Percentiles rank a stretch among this genome's conserved stretches.
Evolutionary conservation across 306 rosid genomes (phyloP).

Genomic region (Alnus glutinosa): DNA sequence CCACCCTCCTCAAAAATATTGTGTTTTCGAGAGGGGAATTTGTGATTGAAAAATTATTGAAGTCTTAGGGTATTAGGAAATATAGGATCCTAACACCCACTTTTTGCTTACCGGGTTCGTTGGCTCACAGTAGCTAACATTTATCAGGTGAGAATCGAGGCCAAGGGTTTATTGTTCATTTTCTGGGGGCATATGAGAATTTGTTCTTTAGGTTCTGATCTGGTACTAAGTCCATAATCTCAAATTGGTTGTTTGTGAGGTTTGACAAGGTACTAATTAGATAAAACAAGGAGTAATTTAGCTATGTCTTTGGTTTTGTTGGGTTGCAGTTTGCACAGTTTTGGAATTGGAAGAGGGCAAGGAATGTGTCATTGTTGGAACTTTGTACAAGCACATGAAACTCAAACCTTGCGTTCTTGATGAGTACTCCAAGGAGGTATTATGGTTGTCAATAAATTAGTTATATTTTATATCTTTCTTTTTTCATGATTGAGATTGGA

Average conservation of each 20-base stretch:
- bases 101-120: not conserved
- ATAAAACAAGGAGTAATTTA: not conserved
- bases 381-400: slow-evolving; percentile 90
- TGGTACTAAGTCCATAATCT: not conserved
- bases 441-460: slow-evolving; percentile 5
- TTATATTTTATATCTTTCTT: not conserved
- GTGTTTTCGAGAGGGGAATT: not conserved
- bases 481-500: slow-evolving; percentile 4
- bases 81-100: not conserved
- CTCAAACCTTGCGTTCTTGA: slow-evolving; percentile 88
- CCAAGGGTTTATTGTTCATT: not conserved
- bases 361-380: slow-evolving; percentile 86
- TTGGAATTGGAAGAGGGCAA: slow-evolving; percentile 72
- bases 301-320: slow-evolving; percentile 3
- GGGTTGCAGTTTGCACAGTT: slow-evolving; percentile 67
- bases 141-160: not conserved
- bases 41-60: not conserved
- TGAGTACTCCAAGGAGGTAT: slow-evolving; percentile 89
- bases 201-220: not conserved
- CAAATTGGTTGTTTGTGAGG: not conserved
- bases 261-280: not conserved
- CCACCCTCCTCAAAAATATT: not conserved
- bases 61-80: not conserved
- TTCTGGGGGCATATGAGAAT: not conserved
- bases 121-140: not conserved